phyloP scores from a whole-genome alignment of 306 rosid species.

The Malus sylvestris region DNA sequence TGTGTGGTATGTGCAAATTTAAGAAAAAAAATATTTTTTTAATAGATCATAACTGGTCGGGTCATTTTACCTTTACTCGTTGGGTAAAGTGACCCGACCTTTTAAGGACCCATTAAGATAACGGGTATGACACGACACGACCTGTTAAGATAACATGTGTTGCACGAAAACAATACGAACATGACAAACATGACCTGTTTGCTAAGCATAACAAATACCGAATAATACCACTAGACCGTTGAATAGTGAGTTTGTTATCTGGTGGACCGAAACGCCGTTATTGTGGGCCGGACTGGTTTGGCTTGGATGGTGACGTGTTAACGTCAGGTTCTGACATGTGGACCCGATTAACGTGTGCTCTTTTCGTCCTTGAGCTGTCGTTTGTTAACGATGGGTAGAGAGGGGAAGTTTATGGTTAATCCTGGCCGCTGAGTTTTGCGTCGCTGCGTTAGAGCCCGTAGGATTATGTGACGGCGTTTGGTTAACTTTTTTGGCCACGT shows the following conservation, averaged over 20 bases:
- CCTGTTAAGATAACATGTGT: no score
- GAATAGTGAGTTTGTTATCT: background rate
- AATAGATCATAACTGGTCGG: no score
- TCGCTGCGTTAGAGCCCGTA: background rate
- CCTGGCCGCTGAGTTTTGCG: background rate
- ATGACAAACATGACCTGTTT: no score
- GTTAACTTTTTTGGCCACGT: background rate
- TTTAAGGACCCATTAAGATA: no score
- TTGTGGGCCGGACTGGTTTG: background rate
- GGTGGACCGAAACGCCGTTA: constrained; percentile 6
- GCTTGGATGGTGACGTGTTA: constrained; percentile 26
- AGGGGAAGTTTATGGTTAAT: background rate
- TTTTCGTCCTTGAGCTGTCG: constrained; percentile 4
- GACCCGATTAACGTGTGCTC: background rate
- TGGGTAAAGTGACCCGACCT: no score
- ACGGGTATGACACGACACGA: no score
- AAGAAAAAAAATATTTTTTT: no score
- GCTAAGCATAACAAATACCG: rapidly evolving
- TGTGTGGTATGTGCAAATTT: no score
- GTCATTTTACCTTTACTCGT: no score
- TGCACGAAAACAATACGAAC: no score
- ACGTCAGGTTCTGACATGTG: background rate
- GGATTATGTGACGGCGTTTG: background rate
- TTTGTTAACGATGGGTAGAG: background rate
- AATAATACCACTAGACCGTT: rapidly evolving